Base-by-base conservation (phyloP, 768 basidiomycete genomes). In the Hypsizygus marmoreus region DNA sequence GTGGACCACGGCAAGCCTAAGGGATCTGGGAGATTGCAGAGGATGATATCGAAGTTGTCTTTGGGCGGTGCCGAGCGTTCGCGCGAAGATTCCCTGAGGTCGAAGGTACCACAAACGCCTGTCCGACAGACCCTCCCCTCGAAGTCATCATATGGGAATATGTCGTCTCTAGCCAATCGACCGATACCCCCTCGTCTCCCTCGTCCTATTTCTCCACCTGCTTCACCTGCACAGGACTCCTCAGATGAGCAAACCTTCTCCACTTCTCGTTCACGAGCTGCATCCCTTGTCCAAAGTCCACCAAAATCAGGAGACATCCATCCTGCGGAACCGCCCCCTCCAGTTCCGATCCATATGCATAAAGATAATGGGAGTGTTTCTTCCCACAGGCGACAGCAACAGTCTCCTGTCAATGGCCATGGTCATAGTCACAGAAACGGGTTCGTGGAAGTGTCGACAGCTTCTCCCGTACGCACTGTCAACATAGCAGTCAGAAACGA, bases 21-120 rank as follows among this genome's bases (percentile, higher is more conserved):
- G 64, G 67, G 68, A 38, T 74, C 74, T 43, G 81, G 81, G 37
- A 77, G 88, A 19, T 68, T 93, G 49, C 85, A 86, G 64, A 79
- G 83, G 51, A 91, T 94, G 83, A 87, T 94, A 56, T 91, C 89
- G 14, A 85, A 82, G 55, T 70, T 92, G 20, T 84, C 80, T 28
- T 69, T 80, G 51, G 75, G 76, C 20, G 67, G 61, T 41, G 63
- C 59, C 22, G 76, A 76, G 22, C 73, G 71, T 53, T 49, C 55
- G 33, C 61, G 56, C 61, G 53, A 53, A 34, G 57, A 51, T 28
- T 28, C 42, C 31, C 37, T 43, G 36, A 54, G 39, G 22, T 40
- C 42, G 11, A 51, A 38, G 16, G 13, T 35, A 16, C 28, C 31
- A 19, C 51, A 55, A 42, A 49, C 53, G 33, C 47, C 55, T 46